These are phyloP conservation scores for Silene vulgaris DNA, from an alignment of 179 eudicot species.

Conservation along the genomic window DNA sequence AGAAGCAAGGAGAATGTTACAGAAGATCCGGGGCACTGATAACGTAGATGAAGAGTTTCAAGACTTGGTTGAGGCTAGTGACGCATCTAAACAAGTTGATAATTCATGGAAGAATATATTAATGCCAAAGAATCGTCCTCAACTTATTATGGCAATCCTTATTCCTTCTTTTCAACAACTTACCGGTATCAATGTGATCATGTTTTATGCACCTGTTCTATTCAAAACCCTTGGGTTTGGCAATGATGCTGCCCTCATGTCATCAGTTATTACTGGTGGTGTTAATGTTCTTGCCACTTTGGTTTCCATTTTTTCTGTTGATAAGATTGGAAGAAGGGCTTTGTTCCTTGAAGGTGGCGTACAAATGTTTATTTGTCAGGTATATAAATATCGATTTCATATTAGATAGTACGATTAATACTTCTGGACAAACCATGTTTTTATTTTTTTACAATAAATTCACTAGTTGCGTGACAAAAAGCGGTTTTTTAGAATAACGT, in stretches of 20 bases:
- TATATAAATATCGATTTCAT: background rate
- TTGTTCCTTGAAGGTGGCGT: slow-evolving; percentile 29
- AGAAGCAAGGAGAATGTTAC: slow-evolving; percentile 31
- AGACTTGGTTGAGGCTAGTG: slow-evolving; percentile 30
- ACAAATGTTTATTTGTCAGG: slow-evolving; percentile 28
- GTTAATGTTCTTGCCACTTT: slow-evolving; percentile 29
- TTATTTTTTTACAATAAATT: no score
- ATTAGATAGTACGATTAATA: no score
- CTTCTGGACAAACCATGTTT: no score
- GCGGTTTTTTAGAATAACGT: no score
- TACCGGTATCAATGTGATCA: no score
- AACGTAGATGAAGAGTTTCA: slow-evolving; percentile 31
- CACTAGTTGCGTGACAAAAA: no score
- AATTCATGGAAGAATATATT: slow-evolving; percentile 23
- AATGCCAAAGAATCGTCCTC: slow-evolving; percentile 22
- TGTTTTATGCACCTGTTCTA: no score
- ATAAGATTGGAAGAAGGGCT: slow-evolving; percentile 24
- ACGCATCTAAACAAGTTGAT: slow-evolving; percentile 19
- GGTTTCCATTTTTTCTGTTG: slow-evolving; percentile 24
- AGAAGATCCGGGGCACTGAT: slow-evolving; percentile 26
- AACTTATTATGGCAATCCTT: background rate
- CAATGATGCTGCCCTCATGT: slow-evolving; percentile 8
- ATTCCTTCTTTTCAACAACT: no score
- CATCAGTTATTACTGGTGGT: slow-evolving; percentile 15
- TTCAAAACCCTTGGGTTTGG: slow-evolving; percentile 28